Base-by-base conservation (phyloP, 345 rosid genomes). In the Ceriops tagal region DNA sequence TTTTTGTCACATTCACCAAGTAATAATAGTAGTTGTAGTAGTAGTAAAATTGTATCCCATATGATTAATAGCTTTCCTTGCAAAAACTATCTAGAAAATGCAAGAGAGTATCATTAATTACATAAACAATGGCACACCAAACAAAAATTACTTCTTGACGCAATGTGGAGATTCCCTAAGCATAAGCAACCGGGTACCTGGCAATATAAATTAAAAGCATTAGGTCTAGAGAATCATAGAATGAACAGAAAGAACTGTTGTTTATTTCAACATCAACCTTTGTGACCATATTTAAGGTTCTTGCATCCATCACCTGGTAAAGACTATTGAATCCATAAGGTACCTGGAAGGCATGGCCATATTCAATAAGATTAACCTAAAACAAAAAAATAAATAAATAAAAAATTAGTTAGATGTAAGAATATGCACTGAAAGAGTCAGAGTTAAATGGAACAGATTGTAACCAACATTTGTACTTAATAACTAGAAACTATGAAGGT, bases 341-440 rank as follows among this genome's bases (percentile, higher is more conserved):
- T 47, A 78, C 73, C 73, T 72, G 47, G 61, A 75, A 75, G 73
- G 75, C 72, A 73, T 78, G 82, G 59, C 84, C 82, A 60, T 81
- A 75, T 66, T 78, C 84, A 37, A 70, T 32, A 0, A 80, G 84
- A 24, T 55, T 81, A 60, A 57, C 84, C 82, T 81, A 27, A 58
- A 58, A 71, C 69, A 68, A 43, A 57, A 68, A 62, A 24, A 24
- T 24, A 24, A 24, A 24, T 24, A 24, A 24, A 24, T 0, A 24
- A 24, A 24, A 24, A 24, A 24, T 24, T 24, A 24, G 26, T n/a
- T n/a, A n/a, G n/a, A n/a, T n/a, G n/a, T n/a, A n/a, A n/a, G n/a
- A n/a, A n/a, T n/a, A n/a, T n/a, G n/a, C n/a, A n/a, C n/a, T n/a
- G n/a, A n/a, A n/a, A 24, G 56, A 5, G 31, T 7, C 37, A 34